A percentile compares a stretch with the other conserved stretches of the same genome.
Evolutionary conservation across 257 asterid genomes (phyloP).

Genomic region (Sherardia arvensis): DNA sequence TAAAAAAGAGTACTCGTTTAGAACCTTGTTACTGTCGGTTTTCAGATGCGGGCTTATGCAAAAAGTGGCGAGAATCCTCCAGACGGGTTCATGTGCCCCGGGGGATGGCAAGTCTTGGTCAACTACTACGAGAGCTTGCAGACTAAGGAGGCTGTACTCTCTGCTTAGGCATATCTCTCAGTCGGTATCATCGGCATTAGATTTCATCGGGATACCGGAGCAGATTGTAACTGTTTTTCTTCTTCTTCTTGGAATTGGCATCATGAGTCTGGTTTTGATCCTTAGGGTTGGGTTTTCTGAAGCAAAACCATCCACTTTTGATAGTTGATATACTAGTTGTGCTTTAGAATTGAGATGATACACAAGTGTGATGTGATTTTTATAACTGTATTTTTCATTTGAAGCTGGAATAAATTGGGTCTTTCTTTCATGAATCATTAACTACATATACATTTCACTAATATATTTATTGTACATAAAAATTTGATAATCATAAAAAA

Average conservation of each 20-base stretch:
- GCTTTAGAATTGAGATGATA: not conserved
- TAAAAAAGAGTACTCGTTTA: not conserved
- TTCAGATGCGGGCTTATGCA: constrained; percentile 68
- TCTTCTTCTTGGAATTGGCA: constrained; percentile 5
- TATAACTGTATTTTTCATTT: no score
- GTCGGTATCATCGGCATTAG: not conserved
- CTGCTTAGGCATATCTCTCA: constrained; percentile 28
- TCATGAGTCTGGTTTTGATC: not conserved
- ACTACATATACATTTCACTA: no score
- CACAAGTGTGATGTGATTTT: not conserved
- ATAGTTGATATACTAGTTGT: not conserved
- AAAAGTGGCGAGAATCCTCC: constrained; percentile 76
- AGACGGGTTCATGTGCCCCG: constrained; percentile 76
- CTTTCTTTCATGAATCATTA: no score
- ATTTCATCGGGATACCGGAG: not conserved
- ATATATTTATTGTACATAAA: no score
- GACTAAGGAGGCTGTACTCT: constrained; percentile 45
- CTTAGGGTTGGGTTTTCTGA: not conserved
- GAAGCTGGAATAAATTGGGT: no score
- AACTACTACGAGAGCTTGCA: constrained; percentile 68
- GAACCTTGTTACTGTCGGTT: not conserved
- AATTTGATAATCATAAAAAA: no score
- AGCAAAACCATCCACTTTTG: not conserved
- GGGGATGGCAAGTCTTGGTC: constrained; percentile 80
- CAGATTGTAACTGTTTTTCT: constrained; percentile 2